phyloP scores from a whole-genome alignment of 2,329 filamentous ascomycete genomes.

The Alternaria solani region DNA sequence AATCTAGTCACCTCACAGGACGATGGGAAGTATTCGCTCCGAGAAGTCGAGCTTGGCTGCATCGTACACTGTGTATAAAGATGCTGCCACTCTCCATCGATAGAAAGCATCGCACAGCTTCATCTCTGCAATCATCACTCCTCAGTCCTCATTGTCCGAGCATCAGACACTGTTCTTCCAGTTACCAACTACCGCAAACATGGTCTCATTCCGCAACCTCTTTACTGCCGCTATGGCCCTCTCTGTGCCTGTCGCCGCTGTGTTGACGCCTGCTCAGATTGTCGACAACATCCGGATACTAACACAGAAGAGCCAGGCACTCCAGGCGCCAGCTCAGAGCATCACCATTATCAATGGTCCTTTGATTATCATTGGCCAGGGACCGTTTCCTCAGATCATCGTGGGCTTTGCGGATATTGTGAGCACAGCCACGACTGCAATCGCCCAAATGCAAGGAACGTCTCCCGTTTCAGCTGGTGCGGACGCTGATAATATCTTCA shows the following conservation, averaged over 20 bases:
- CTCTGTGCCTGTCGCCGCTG: constrained; percentile 18
- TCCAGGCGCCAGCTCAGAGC: constrained; percentile 19
- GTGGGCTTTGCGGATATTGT: constrained; percentile 21
- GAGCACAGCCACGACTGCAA: constrained; percentile 6
- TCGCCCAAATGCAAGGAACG: constrained; percentile 17
- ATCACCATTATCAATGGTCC: constrained; percentile 20
- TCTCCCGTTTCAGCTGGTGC: constrained; percentile 8
- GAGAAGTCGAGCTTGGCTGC: neutral
- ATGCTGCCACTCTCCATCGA: neutral
- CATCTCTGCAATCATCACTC: constrained; percentile 10
- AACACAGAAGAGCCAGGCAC: constrained; percentile 19
- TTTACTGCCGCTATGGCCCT: constrained; percentile 22
- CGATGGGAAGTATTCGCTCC: neutral
- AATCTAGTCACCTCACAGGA: neutral
- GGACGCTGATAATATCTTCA: constrained; percentile 13
- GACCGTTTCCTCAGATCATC: constrained; percentile 22
- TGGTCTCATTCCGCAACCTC: constrained; percentile 28
- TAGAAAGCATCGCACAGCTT: constrained; percentile 12
- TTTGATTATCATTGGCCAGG: constrained; percentile 19
- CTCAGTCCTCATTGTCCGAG: constrained; percentile 5
- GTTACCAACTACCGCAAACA: constrained; percentile 10
- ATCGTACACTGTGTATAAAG: constrained; percentile 8
- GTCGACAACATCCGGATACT: constrained; percentile 17
- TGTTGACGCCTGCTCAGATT: constrained; percentile 12
- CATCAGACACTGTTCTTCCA: neutral